Percentiles rank a stretch among this genome's conserved stretches.
Conservation (phyloP, 2,329 filamentous ascomycete genomes). For the Aspergillus vadensis region DNA sequence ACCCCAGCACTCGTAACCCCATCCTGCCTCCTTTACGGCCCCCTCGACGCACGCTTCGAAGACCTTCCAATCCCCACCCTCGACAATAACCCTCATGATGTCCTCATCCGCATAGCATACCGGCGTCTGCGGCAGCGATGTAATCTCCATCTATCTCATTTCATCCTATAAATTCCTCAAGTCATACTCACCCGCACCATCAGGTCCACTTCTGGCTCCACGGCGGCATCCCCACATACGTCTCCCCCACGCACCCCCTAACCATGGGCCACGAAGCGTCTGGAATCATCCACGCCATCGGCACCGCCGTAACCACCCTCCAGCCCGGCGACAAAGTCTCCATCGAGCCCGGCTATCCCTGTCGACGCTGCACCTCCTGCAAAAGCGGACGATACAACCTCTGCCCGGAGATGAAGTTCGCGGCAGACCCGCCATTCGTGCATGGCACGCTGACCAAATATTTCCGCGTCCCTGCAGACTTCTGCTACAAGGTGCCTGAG, state of each 20-base stretch:
- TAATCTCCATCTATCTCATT: conserved; percentile 11
- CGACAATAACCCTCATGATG: conserved; percentile 37
- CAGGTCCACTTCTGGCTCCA: conserved; percentile 45
- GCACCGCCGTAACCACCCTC: conserved; percentile 27
- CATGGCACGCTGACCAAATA: conserved; percentile 44
- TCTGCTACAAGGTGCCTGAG: conserved; percentile 43
- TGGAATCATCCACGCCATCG: conserved; percentile 31
- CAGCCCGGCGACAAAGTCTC: conserved; percentile 36
- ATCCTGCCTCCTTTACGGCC: conserved; percentile 44
- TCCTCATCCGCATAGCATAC: conserved; percentile 50
- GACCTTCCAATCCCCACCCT: conserved; percentile 42
- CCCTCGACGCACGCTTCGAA: conserved; percentile 41
- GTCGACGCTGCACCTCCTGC: conserved; percentile 39
- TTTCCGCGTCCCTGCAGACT: conserved; percentile 42
- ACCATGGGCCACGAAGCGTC: conserved; percentile 41
- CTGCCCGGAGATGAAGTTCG: conserved; percentile 44
- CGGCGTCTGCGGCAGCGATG: conserved; percentile 49
- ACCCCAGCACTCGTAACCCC: too few relatives aligned
- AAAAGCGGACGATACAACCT: conserved; percentile 45
- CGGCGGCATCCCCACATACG: conserved; percentile 35
- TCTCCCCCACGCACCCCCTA: conserved; percentile 27
- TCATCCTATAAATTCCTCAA: too few relatives aligned
- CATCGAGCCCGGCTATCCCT: conserved; percentile 40
- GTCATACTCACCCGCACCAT: not conserved
- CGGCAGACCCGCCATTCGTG: conserved; percentile 40